These are phyloP conservation scores for Arthrobotrys iridis DNA, from an alignment of 2,329 filamentous ascomycete species.

Conservation along the genomic window DNA sequence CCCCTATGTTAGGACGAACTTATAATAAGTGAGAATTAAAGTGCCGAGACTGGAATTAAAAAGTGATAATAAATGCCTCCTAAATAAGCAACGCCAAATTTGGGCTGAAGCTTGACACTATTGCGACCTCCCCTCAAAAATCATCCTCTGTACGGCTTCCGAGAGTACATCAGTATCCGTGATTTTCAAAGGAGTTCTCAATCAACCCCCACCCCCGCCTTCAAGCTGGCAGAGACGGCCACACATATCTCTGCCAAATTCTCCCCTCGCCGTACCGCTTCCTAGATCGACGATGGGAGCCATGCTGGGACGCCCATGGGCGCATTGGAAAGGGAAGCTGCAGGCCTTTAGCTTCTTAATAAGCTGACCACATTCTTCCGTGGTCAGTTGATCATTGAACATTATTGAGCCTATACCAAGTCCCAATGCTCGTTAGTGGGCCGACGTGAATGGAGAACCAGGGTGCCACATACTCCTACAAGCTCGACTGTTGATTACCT, in stretches of 20 bases:
- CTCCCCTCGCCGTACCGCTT: not conserved
- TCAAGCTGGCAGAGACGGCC: not conserved
- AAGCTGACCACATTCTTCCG: slow-evolving; percentile 69
- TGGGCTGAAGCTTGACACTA: no score
- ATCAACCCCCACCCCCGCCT: not conserved
- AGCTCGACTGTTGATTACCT: slow-evolving; percentile 16
- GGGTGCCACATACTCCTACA: slow-evolving; percentile 71
- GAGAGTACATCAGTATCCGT: not conserved
- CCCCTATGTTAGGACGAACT: no score
- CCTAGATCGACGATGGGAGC: slow-evolving; percentile 70
- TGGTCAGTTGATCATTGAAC: slow-evolving; percentile 78
- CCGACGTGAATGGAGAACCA: slow-evolving; percentile 71
- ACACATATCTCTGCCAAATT: slow-evolving; percentile 13
- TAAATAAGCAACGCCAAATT: no score
- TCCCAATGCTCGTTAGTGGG: slow-evolving; percentile 79
- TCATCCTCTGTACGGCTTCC: no score
- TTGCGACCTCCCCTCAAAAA: no score
- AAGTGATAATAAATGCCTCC: no score
- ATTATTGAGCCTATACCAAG: slow-evolving; percentile 72
- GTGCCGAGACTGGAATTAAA: no score
- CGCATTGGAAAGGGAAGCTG: slow-evolving; percentile 82
- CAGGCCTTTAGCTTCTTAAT: slow-evolving; percentile 70
- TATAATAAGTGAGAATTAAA: no score
- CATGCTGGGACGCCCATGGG: slow-evolving; percentile 78
- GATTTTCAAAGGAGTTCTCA: not conserved